Percentiles rank a stretch among this genome's conserved stretches.
Conservation (phyloP, 2,329 filamentous ascomycete genomes). For the Ophiostoma australiae region DNA sequence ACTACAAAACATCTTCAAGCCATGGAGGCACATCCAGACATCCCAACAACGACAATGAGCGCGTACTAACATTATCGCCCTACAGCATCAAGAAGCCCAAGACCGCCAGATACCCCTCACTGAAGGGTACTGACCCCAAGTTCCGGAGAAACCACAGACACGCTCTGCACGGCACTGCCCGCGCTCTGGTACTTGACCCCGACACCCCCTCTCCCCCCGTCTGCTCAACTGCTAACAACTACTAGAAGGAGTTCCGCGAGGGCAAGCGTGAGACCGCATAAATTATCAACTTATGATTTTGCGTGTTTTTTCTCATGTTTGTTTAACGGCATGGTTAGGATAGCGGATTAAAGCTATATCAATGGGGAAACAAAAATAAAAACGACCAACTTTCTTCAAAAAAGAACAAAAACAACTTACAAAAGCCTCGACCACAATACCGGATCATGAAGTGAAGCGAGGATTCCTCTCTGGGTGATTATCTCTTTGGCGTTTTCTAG, state of each 20-base stretch:
- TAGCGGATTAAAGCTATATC: slow-evolving; percentile 11
- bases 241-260: slow-evolving; percentile 94
- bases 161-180: slow-evolving; percentile 98
- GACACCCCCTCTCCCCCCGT: neutral
- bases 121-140: slow-evolving; percentile 99
- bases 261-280: slow-evolving; percentile 47
- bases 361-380: slow-evolving; percentile 19
- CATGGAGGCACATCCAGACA: neutral
- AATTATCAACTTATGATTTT: slow-evolving; percentile 18
- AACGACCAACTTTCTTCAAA: slow-evolving; percentile 19
- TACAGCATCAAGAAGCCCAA: slow-evolving; percentile 99
- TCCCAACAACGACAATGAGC: neutral
- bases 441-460: neutral
- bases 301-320: slow-evolving; percentile 16
- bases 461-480: neutral
- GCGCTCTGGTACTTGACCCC: slow-evolving; percentile 72
- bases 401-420: slow-evolving; percentile 7
- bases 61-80: slow-evolving; percentile 17
- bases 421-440: neutral
- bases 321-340: slow-evolving; percentile 7
- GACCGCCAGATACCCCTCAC: slow-evolving; percentile 96
- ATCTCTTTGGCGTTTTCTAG: slow-evolving; percentile 23
- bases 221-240: slow-evolving; percentile 30
- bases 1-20: neutral
- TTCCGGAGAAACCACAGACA: slow-evolving; percentile 99